These are phyloP conservation scores for Lathyrus sativus DNA, from an alignment of 306 rosid genomes.

Conservation along the genomic window DNA sequence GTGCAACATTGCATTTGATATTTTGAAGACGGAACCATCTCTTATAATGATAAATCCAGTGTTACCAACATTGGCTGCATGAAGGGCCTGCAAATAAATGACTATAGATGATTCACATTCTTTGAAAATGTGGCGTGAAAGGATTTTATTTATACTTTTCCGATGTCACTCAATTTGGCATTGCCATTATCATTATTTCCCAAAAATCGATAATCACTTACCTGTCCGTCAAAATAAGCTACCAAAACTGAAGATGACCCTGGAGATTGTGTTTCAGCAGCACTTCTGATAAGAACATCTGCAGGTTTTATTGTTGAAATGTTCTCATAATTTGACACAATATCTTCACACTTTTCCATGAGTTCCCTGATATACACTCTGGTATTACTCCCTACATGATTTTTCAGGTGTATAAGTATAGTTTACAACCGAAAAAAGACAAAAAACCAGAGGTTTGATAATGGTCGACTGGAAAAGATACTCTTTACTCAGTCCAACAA, in stretches of 20 bases:
- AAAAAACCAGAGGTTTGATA: slow-evolving; percentile 17
- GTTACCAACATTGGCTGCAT: slow-evolving; percentile 74
- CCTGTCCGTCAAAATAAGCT: slow-evolving; percentile 78
- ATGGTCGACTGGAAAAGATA: slow-evolving; percentile 21
- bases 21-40: slow-evolving; percentile 55
- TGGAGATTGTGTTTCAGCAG: slow-evolving; percentile 50
- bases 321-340: slow-evolving; percentile 45
- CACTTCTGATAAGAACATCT: slow-evolving; percentile 59
- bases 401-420: slow-evolving; percentile 14
- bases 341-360: slow-evolving; percentile 61
- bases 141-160: slow-evolving; percentile 16
- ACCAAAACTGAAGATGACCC: slow-evolving; percentile 68
- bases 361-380: slow-evolving; percentile 60
- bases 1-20: slow-evolving; percentile 61
- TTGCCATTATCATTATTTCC: slow-evolving; percentile 7
- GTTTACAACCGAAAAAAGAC: slow-evolving; percentile 15
- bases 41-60: slow-evolving; percentile 70
- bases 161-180: slow-evolving; percentile 12
- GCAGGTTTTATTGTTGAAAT: slow-evolving; percentile 49
- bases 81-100: slow-evolving; percentile 58
- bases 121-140: slow-evolving; percentile 5
- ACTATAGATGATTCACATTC: slow-evolving; percentile 27
- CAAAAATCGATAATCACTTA: slow-evolving; percentile 34
- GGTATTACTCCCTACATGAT: slow-evolving; percentile 49
- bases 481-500: slow-evolving; percentile 26